phyloP scores from a whole-genome alignment of 495 filamentous ascomycete genomes.

The Amorphotheca resinae region DNA sequence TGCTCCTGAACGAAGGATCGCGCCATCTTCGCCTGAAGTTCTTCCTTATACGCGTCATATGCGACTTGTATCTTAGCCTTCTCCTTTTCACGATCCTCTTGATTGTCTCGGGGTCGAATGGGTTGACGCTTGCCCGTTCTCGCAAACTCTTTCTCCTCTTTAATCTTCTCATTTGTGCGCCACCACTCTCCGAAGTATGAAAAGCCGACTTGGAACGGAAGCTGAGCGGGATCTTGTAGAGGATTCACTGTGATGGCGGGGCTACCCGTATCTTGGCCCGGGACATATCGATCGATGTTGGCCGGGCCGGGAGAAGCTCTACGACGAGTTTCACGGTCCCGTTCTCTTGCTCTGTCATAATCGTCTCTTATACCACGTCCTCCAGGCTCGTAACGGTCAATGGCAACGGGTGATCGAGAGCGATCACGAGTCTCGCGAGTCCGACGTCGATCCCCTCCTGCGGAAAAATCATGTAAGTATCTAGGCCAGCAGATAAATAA shows the following conservation, averaged over 20 bases:
- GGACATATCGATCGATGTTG: conserved; percentile 92
- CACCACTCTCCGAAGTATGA: conserved; percentile 98
- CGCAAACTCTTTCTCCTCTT: conserved; percentile 72
- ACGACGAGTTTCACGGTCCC: conserved; percentile 48
- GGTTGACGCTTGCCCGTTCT: conserved; percentile 63
- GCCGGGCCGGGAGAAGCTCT: conserved; percentile 48
- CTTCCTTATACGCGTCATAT: conserved; percentile 90
- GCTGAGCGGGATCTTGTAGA: conserved; percentile 64
- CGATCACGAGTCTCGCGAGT: conserved; percentile 38
- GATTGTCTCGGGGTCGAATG: conserved; percentile 58
- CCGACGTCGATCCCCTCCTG: conserved; percentile 11
- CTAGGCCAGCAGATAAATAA: too few relatives aligned
- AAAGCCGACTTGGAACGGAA: conserved; percentile 92
- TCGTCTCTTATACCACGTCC: conserved; percentile 48
- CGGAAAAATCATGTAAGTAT: conserved; percentile 11
- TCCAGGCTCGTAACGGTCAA: conserved; percentile 62
- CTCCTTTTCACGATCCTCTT: conserved; percentile 81
- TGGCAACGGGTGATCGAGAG: conserved; percentile 57
- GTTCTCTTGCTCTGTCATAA: conserved; percentile 48
- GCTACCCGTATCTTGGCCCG: conserved; percentile 56
- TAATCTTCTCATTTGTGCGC: conserved; percentile 71
- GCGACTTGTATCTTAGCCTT: conserved; percentile 80
- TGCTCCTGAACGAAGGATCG: conserved; percentile 78
- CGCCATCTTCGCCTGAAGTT: conserved; percentile 84
- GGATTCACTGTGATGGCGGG: conserved; percentile 55